Conservation (phyloP, 2,329 filamentous ascomycete species). For the Teratosphaeria pseudoeucalypti region DNA sequence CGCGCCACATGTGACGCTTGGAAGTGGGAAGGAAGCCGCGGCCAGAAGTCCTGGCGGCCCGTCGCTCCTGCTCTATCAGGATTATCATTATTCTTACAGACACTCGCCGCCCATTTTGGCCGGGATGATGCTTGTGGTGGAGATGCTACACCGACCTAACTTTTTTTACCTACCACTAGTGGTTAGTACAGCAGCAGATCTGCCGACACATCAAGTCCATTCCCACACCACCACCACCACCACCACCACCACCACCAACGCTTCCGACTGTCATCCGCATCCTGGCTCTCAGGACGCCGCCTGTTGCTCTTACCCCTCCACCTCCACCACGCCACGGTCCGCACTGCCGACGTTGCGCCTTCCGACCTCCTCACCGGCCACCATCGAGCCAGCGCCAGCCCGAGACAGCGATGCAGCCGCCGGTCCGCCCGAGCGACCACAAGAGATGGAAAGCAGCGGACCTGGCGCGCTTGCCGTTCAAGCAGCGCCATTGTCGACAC, state of each 20-base stretch:
- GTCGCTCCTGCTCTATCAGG: neutral
- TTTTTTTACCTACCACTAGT: neutral
- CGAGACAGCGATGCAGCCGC: conserved; percentile 12
- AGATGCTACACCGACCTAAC: neutral
- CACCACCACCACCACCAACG: neutral
- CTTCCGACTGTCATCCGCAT: neutral
- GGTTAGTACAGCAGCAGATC: neutral
- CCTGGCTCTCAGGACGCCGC: neutral
- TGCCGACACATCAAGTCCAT: neutral
- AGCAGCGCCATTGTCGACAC: conserved; percentile 5
- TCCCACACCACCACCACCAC: neutral
- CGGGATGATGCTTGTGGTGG: neutral
- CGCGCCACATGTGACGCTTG: neutral
- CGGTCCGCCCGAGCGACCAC: conserved; percentile 9
- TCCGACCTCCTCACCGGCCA: neutral
- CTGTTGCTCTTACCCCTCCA: neutral
- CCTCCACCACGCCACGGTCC: neutral
- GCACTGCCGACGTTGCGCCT: neutral
- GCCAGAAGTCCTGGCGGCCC: neutral
- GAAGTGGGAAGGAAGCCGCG: neutral
- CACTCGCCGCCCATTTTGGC: neutral
- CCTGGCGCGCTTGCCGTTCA: conserved; percentile 13
- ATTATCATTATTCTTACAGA: neutral
- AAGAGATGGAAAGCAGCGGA: conserved; percentile 18
- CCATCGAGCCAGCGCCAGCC: neutral